Conservation (phyloP, 164 flowering plant species). For the Berberis thunbergii region DNA sequence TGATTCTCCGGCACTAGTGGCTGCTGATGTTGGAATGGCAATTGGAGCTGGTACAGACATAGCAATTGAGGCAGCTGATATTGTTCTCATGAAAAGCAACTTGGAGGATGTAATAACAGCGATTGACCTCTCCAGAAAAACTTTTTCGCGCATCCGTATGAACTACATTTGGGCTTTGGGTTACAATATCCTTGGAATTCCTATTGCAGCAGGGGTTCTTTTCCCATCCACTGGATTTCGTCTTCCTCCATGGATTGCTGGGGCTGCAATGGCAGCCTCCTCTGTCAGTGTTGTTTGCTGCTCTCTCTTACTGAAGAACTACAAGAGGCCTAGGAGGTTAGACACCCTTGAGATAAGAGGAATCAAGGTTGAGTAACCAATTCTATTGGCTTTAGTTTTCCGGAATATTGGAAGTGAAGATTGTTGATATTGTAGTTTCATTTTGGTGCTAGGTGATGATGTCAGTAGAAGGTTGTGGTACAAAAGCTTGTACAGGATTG, state of each 20-base stretch:
- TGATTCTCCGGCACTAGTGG: slow-evolving; percentile 80
- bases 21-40: slow-evolving; percentile 82
- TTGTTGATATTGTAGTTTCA: background rate
- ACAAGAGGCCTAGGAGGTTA: slow-evolving; percentile 46
- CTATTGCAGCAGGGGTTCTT: slow-evolving; percentile 63
- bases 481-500: too few species aligned
- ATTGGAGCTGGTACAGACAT: slow-evolving; percentile 86
- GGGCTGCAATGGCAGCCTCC: slow-evolving; percentile 86
- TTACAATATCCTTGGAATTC: slow-evolving; percentile 60
- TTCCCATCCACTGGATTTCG: slow-evolving; percentile 56
- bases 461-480: too few species aligned
- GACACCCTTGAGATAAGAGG: slow-evolving; percentile 36
- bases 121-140: slow-evolving; percentile 64
- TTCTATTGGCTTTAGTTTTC: background rate
- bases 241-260: slow-evolving; percentile 79
- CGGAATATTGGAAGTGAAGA: background rate
- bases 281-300: slow-evolving; percentile 68
- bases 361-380: slow-evolving; percentile 30
- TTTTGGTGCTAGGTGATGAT: background rate
- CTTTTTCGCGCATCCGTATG: slow-evolving; percentile 47
- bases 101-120: slow-evolving; percentile 77
- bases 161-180: slow-evolving; percentile 80
- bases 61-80: slow-evolving; percentile 84
- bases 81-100: slow-evolving; percentile 76
- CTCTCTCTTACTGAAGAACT: slow-evolving; percentile 56